phyloP scores from a whole-genome alignment of 1,139 yeast genomes.

The Geotrichum carabidarum region DNA sequence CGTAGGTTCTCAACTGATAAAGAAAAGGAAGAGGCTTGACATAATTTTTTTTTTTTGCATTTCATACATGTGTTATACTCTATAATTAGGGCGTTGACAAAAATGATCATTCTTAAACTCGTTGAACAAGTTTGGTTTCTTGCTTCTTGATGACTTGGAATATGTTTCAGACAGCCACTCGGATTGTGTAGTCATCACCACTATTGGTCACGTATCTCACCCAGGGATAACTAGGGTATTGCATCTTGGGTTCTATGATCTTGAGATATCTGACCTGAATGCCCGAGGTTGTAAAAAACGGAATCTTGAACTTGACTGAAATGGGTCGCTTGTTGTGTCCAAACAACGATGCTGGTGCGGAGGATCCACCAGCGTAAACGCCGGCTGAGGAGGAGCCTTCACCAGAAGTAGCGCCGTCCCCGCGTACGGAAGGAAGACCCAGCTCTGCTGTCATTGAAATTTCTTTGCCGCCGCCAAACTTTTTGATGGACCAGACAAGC shows the following conservation, averaged over 20 bases:
- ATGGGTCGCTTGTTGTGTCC: constrained; percentile 62
- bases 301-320: constrained; percentile 87
- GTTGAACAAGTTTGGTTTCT: no score
- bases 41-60: no score
- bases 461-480: constrained; percentile 92
- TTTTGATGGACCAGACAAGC: constrained; percentile 85
- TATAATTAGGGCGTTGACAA: no score
- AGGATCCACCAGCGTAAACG: constrained; percentile 28
- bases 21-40: background rate
- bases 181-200: constrained; percentile 89
- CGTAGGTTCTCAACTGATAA: constrained; percentile 45
- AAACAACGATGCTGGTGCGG: constrained; percentile 11
- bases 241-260: constrained; percentile 89
- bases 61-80: no score
- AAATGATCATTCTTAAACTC: no score
- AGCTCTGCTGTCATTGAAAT: constrained; percentile 86
- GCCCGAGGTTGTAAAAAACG: constrained; percentile 96
- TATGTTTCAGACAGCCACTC: constrained; percentile 38
- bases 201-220: constrained; percentile 91
- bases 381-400: constrained; percentile 10
- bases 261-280: constrained; percentile 91
- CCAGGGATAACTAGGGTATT: constrained; percentile 96
- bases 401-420: constrained; percentile 35
- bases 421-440: constrained; percentile 79
- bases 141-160: no score